These are phyloP conservation scores for Moricandia moricandioides DNA, from an alignment of 345 rosid species.

Conservation along the genomic window DNA sequence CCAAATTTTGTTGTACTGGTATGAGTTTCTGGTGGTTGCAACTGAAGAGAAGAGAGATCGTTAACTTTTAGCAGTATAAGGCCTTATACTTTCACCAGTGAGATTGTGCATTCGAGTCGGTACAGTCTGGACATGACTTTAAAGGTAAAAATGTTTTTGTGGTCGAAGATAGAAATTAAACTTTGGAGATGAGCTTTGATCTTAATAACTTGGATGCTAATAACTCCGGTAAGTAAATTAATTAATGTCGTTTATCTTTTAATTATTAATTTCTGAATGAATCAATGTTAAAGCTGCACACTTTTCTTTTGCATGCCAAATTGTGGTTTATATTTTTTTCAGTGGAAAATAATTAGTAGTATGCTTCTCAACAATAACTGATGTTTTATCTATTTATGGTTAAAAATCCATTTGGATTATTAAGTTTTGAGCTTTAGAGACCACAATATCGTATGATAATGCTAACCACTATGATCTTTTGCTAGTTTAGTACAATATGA, in stretches of 20 bases:
- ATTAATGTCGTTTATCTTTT: conserved; percentile 44
- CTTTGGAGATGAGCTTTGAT: conserved; percentile 17
- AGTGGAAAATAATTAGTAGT: not conserved
- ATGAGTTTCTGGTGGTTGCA: conserved; percentile 62
- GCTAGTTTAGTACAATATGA: too few relatives aligned
- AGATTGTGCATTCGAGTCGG: too few relatives aligned
- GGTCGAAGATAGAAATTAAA: too few relatives aligned
- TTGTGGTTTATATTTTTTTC: not conserved
- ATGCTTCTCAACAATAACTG: not conserved
- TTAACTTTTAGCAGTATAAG: conserved; percentile 44
- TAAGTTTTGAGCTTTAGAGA: not conserved
- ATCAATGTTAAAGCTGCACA: conserved; percentile 2
- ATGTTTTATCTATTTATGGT: not conserved
- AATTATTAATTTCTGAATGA: not conserved
- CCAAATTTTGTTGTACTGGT: conserved; percentile 21
- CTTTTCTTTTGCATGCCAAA: conserved; percentile 2
- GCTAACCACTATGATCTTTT: not conserved
- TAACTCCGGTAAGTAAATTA: conserved; percentile 16
- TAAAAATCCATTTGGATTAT: not conserved
- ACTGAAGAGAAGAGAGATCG: conserved; percentile 30
- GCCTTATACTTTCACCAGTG: conserved; percentile 2
- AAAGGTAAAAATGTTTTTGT: too few relatives aligned
- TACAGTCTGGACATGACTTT: too few relatives aligned
- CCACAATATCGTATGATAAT: not conserved
- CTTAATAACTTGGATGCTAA: too few relatives aligned